A percentile compares a stretch with the other conserved stretches of the same genome.
Conservation (phyloP, 352 stramenopile species). For the Pythium insidiosum region DNA sequence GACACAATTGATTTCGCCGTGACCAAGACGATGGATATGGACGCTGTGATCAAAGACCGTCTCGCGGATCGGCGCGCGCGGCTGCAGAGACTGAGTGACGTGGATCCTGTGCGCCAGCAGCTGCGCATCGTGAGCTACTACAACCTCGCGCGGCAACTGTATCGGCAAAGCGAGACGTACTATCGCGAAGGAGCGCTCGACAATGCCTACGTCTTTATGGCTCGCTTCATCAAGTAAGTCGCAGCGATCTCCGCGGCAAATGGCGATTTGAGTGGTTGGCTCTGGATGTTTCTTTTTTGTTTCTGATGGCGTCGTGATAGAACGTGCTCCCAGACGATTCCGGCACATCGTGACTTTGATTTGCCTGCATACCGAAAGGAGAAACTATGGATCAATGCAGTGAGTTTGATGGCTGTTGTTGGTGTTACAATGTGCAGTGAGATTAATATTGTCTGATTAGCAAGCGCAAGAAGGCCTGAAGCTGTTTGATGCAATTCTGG, state of each 20-base stretch:
- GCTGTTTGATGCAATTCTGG: conserved; percentile 70
- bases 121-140: conserved; percentile 59
- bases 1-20: too few species aligned
- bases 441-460: conserved; percentile 17
- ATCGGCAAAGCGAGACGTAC: conserved; percentile 68
- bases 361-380: conserved; percentile 45
- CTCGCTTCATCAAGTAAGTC: conserved; percentile 76
- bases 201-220: conserved; percentile 79
- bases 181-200: conserved; percentile 50
- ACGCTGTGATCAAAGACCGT: conserved; percentile 23
- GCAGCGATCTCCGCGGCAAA: too few species aligned
- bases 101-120: conserved; percentile 62
- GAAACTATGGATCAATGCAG: conserved; percentile 51
- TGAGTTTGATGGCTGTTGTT: conserved; percentile 12
- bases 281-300: too few species aligned
- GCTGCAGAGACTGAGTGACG: conserved; percentile 45
- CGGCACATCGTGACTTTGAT: conserved; percentile 54
- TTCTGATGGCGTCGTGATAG: too few species aligned
- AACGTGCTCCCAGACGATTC: conserved; percentile 65
- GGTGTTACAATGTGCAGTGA: neutral
- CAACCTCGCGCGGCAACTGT: conserved; percentile 65
- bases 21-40: too few species aligned
- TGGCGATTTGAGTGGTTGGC: neutral
- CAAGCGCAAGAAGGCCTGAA: conserved; percentile 53
- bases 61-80: conserved; percentile 44